Evolutionary conservation across 2,329 filamentous ascomycete species (phyloP).

Genomic region (Madurella mycetomatis): DNA sequence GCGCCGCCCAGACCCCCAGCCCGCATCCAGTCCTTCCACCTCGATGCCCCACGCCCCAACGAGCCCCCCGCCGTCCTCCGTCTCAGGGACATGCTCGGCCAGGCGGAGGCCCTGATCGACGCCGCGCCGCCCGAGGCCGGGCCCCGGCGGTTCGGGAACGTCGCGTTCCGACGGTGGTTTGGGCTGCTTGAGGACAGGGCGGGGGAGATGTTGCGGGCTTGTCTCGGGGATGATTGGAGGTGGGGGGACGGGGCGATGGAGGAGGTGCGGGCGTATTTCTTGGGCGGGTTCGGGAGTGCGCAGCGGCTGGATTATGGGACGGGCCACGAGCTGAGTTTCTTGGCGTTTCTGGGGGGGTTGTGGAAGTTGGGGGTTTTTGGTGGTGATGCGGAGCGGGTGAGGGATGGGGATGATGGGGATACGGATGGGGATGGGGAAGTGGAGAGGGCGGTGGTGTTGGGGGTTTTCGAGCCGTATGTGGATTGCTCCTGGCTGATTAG

Average conservation of each 20-base stretch:
- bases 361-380: conserved; percentile 87
- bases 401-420: conserved; percentile 49
- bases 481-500: neutral
- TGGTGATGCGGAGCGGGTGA: conserved; percentile 35
- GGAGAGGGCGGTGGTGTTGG: conserved; percentile 77
- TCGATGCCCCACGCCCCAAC: conserved; percentile 38
- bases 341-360: conserved; percentile 82
- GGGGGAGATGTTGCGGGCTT: conserved; percentile 51
- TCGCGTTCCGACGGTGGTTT: conserved; percentile 84
- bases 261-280: conserved; percentile 74
- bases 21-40: conserved; percentile 43
- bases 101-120: conserved; percentile 63
- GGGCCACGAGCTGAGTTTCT: conserved; percentile 89
- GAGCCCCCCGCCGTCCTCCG: conserved; percentile 55
- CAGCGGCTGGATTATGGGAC: conserved; percentile 94
- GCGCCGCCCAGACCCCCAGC: conserved; percentile 25
- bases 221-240: conserved; percentile 40
- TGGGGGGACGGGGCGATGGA: conserved; percentile 30
- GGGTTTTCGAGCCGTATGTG: conserved; percentile 75
- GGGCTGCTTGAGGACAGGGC: conserved; percentile 59
- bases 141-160: conserved; percentile 85
- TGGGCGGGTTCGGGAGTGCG: conserved; percentile 81
- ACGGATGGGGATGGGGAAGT: conserved; percentile 53
- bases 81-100: conserved; percentile 62
- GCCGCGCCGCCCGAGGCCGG: conserved; percentile 80